Percentiles rank a stretch among this genome's conserved stretches.
These are phyloP conservation scores for Penicillium salamii DNA, from an alignment of 495 filamentous ascomycete species.

Conservation along the genomic window DNA sequence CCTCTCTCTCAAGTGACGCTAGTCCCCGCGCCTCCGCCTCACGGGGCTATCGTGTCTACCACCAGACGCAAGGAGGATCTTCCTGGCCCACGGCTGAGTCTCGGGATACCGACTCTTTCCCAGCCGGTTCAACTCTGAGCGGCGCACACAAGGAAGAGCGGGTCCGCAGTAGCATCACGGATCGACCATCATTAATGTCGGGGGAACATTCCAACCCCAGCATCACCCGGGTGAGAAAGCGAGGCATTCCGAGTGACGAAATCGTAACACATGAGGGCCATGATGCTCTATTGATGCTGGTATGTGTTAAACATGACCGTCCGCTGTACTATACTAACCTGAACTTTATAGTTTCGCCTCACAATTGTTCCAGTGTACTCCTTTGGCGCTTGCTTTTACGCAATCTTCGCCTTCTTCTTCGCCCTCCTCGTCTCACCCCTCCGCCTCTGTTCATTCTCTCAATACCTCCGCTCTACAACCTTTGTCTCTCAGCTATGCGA, in stretches of 20 bases:
- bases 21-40: slow-evolving; percentile 19
- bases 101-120: slow-evolving; percentile 22
- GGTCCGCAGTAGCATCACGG: slow-evolving; percentile 33
- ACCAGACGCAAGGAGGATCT: slow-evolving; percentile 9
- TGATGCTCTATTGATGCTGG: slow-evolving; percentile 41
- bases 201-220: slow-evolving; percentile 28
- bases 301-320: slow-evolving; percentile 13
- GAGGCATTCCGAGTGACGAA: slow-evolving; percentile 24
- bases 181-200: slow-evolving; percentile 42
- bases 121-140: slow-evolving; percentile 29
- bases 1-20: slow-evolving; percentile 9
- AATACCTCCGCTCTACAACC: slow-evolving; percentile 36
- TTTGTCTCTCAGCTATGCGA: slow-evolving; percentile 38
- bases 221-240: slow-evolving; percentile 30
- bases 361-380: slow-evolving; percentile 48
- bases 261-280: slow-evolving; percentile 24
- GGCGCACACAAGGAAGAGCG: slow-evolving; percentile 35
- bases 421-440: slow-evolving; percentile 42
- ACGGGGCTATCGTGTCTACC: slow-evolving; percentile 15
- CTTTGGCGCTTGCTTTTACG: slow-evolving; percentile 40
- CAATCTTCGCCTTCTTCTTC: slow-evolving; percentile 40
- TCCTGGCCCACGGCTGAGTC: slow-evolving; percentile 12
- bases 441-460: slow-evolving; percentile 38
- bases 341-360: slow-evolving; percentile 43
- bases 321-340: background rate